Conservation (phyloP, 805 yeast genomes). For the Pichia exigua region DNA sequence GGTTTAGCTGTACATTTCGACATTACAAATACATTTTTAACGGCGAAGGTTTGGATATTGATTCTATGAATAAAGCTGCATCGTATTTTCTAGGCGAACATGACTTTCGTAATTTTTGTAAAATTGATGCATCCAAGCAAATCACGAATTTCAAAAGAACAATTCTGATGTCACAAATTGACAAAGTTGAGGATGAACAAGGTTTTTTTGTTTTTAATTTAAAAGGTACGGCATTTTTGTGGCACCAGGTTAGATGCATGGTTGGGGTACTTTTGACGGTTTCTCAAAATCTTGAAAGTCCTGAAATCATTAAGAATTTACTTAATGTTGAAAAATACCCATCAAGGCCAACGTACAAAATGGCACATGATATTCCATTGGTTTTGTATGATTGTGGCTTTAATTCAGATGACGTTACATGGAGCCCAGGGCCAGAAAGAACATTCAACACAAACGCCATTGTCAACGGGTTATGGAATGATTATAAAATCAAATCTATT, state of each 20-base stretch:
- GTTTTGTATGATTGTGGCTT: slow-evolving; percentile 80
- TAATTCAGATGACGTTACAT: slow-evolving; percentile 48
- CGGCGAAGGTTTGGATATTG: slow-evolving; percentile 49
- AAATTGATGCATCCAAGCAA: slow-evolving; percentile 90
- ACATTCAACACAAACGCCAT: slow-evolving; percentile 34
- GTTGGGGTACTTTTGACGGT: slow-evolving; percentile 72
- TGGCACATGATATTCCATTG: slow-evolving; percentile 87
- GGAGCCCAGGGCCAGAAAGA: slow-evolving; percentile 39
- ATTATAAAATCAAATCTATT: slow-evolving; percentile 48
- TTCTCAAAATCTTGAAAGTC: slow-evolving; percentile 69
- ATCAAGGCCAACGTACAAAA: slow-evolving; percentile 68
- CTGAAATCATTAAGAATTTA: slow-evolving; percentile 48
- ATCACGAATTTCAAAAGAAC: slow-evolving; percentile 69
- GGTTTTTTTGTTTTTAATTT: slow-evolving; percentile 65
- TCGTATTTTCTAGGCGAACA: slow-evolving; percentile 57
- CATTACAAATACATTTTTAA: slow-evolving; percentile 81
- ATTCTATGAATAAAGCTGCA: slow-evolving; percentile 64
- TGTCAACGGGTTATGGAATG: slow-evolving; percentile 45
- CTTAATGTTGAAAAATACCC: slow-evolving; percentile 51
- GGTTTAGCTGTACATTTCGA: slow-evolving; percentile 81
- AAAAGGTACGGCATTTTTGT: slow-evolving; percentile 82
- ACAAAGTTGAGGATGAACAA: slow-evolving; percentile 12
- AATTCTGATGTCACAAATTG: slow-evolving; percentile 35
- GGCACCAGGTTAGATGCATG: slow-evolving; percentile 99
- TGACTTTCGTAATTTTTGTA: slow-evolving; percentile 93